A percentile compares a stretch with the other conserved stretches of the same genome.
These are phyloP conservation scores for Metschnikowia proteae DNA, from an alignment of 805 yeast species.

Conservation along the genomic window DNA sequence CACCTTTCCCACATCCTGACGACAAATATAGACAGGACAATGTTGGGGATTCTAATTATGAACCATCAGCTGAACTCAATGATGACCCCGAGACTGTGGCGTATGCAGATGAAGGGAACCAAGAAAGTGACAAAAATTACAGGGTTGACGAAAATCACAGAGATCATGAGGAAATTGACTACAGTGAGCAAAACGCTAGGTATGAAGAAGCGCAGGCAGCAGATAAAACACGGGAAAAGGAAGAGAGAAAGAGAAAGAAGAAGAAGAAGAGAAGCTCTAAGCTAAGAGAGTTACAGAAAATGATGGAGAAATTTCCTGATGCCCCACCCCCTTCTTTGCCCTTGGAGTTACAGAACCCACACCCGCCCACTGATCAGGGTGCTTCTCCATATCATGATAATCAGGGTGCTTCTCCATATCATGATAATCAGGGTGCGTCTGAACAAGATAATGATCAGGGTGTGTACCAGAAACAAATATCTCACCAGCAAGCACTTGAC, in stretches of 20 bases:
- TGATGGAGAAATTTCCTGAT: slow-evolving; percentile 14
- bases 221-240: background rate
- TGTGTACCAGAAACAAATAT: background rate
- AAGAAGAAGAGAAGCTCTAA: slow-evolving; percentile 15
- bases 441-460: background rate
- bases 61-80: background rate
- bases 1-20: background rate
- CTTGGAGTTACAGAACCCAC: background rate
- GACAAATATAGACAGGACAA: background rate
- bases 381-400: background rate
- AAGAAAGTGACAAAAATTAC: background rate
- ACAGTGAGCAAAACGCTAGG: background rate
- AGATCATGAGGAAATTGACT: background rate
- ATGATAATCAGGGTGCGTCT: background rate
- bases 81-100: background rate
- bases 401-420: background rate
- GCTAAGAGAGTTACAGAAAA: slow-evolving; percentile 5
- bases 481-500: background rate
- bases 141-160: background rate
- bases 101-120: background rate
- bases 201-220: background rate
- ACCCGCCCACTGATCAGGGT: background rate
- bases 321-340: slow-evolving; percentile 20
- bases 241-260: slow-evolving; percentile 8
- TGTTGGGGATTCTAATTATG: background rate